Evolutionary conservation across 257 asterid genomes (phyloP).

Genomic region (Primulina eburnea): DNA sequence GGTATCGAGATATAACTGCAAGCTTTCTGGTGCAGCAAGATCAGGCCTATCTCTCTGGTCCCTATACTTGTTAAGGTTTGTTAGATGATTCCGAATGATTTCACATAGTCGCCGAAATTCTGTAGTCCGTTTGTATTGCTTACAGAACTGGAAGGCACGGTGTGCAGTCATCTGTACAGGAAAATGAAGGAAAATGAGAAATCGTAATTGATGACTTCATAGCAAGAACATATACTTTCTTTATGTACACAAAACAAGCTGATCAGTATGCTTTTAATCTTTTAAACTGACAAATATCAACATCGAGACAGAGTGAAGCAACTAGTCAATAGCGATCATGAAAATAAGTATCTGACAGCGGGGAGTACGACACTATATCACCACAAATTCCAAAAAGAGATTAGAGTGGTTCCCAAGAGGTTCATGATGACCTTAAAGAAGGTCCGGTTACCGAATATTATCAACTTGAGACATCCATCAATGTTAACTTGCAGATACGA

Average conservation of each 20-base stretch:
- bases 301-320: neutral
- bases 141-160: constrained; percentile 96
- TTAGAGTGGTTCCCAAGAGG: neutral
- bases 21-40: constrained; percentile 79
- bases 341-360: neutral
- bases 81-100: constrained; percentile 82
- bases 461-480: neutral
- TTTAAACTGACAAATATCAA: neutral
- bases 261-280: neutral
- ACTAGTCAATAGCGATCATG: neutral
- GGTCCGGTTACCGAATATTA: too few species aligned
- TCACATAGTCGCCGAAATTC: constrained; percentile 91
- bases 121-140: constrained; percentile 86
- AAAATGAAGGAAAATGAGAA: constrained; percentile 16
- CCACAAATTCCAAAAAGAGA: constrained; percentile 1
- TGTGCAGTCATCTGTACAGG: constrained; percentile 85
- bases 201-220: neutral
- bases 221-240: neutral
- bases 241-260: neutral
- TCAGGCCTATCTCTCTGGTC: constrained; percentile 98
- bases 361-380: neutral
- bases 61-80: constrained; percentile 83
- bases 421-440: neutral
- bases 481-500: neutral
- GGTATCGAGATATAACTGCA: constrained; percentile 86